These are phyloP conservation scores for cucumber (Cucumis sativus) DNA, from an alignment of 306 rosid genomes.

Conservation along the genomic window Cucumber_9930_V3 NC_026656.2:21983501-21984000, in stretches of 20 bases:
- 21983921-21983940: constrained; percentile 47
- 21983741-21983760: constrained; percentile 87
- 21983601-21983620: constrained; percentile 98
- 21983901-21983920: constrained; percentile 35
- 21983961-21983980: not conserved
- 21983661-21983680: constrained; percentile 79
- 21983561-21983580: constrained; percentile 47
- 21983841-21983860: constrained; percentile 96
- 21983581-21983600: constrained; percentile 71
- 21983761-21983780: constrained; percentile 83
- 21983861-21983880: constrained; percentile 40
- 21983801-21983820: constrained; percentile 91
- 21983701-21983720: constrained; percentile 80
- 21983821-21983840: constrained; percentile 85
- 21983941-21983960: constrained; percentile 5
- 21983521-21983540: constrained; percentile 83
- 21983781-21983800: constrained; percentile 86
- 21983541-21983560: constrained; percentile 83
- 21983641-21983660: constrained; percentile 71
- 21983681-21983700: constrained; percentile 82
- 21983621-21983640: constrained; percentile 77
- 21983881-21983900: constrained; percentile 26
- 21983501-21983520: constrained; percentile 75
- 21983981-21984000: not conserved
- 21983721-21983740: constrained; percentile 91